Evolutionary conservation across 2,329 filamentous ascomycete genomes (phyloP), one percentile per base, ranked within the genome.

Genomic region (Claviceps maximensis): DNA sequence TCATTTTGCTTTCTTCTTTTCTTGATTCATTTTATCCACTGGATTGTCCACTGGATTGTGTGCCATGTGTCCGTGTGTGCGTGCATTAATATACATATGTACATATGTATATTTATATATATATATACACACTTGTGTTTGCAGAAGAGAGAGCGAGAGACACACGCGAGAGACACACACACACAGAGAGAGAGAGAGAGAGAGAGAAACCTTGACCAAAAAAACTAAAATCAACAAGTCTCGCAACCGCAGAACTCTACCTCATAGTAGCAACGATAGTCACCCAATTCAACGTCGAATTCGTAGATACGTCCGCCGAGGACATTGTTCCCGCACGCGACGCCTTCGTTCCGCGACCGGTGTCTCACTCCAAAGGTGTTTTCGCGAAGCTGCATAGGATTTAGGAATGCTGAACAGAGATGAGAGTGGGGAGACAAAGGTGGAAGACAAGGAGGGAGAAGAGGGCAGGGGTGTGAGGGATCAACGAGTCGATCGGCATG

Each of bases 311-410:
- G 31, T 17, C 31, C 12, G 31, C 13, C 4, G 21, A 50, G 23
- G 48, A 50, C 23, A 15, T 50, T 15, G 10, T 25, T 9, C 38
- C 31, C 2, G 48, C 38, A 69, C 0, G 67, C 62, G 1, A 62
- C 60, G 12, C 63, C 62, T 58, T 59, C 63, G 0, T 59, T 73
- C 19, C 41, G n/a, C 41, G 41, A 7, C 41, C 41, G 4, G 41
- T 44, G 19, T 25, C 10, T 44, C 41, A 44, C 12, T 44, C 41
- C 19, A 44, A 15, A 12, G 41, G 21, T 2, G 41, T 44, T 25
- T 44, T 44, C 15, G 41, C 21, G 13, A 38, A 17, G 15, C 13
- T 38, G 15, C 33, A 15, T 2, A 17, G 13, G 33, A 6, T 33
- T 33, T 17, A 3, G 33, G 13, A n/a, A n/a, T n/a, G n/a, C n/a